Evolutionary conservation across 169 alveolate genomes (phyloP).

Genomic region (Eimeria sp.): DNA sequence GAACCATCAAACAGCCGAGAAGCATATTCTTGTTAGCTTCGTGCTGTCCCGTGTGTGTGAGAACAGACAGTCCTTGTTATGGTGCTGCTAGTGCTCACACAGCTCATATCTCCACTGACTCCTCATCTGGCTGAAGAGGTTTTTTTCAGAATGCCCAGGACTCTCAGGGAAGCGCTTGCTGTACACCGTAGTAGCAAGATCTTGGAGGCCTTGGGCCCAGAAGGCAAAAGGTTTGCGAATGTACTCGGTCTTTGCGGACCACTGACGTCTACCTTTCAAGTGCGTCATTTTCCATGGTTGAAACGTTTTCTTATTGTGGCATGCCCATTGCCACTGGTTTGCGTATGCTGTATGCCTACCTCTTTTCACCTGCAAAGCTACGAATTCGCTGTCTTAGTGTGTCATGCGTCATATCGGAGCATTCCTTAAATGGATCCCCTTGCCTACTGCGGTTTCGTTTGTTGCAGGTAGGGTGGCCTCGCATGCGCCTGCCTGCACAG

Average conservation of each 20-base stretch:
- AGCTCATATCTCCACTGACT: slow-evolving; percentile 76
- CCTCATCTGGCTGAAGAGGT: slow-evolving; percentile 83
- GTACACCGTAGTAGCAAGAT: slow-evolving; percentile 49
- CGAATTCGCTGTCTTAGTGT: not conserved
- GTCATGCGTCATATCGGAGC: not conserved
- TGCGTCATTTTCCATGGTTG: not conserved
- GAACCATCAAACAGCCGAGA: not conserved
- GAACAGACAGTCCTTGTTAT: slow-evolving; percentile 74
- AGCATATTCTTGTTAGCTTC: not conserved
- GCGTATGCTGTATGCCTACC: not conserved
- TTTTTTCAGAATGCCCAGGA: slow-evolving; percentile 69
- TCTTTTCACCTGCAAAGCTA: not conserved
- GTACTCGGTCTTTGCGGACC: slow-evolving; percentile 45
- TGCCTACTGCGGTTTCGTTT: not conserved
- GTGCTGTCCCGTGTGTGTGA: not conserved
- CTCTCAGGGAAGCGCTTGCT: slow-evolving; percentile 27
- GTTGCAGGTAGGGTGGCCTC: slow-evolving; percentile 74
- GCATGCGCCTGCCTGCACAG: slow-evolving; percentile 31
- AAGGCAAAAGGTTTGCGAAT: slow-evolving; percentile 1
- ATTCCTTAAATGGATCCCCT: not conserved
- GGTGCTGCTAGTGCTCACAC: slow-evolving; percentile 34
- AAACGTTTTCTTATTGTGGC: not conserved
- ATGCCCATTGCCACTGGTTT: not conserved
- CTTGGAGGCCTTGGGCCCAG: not conserved
- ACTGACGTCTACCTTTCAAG: slow-evolving; percentile 25